A percentile compares a stretch with the other conserved stretches of the same genome.
Evolutionary conservation across 805 yeast species (phyloP).

Genomic region (Yarrowia sp.): DNA sequence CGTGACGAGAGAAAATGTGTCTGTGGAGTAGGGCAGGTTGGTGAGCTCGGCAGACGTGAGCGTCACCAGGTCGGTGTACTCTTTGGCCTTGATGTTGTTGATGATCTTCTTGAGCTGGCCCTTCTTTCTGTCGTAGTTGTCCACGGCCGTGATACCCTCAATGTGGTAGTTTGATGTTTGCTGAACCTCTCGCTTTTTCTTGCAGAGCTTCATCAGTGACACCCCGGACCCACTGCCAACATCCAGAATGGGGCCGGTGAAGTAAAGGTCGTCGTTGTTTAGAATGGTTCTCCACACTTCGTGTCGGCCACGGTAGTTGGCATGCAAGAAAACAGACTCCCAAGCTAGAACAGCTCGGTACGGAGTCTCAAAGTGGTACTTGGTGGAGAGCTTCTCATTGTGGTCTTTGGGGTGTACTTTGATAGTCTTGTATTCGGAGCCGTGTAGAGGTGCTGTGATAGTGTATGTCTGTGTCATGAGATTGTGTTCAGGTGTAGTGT

Average conservation of each 20-base stretch:
- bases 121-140: constrained; percentile 16
- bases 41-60: constrained; percentile 25
- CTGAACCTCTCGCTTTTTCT: constrained; percentile 30
- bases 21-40: constrained; percentile 25
- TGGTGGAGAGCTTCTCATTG: constrained; percentile 33
- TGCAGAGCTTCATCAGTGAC: constrained; percentile 25
- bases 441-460: constrained; percentile 33
- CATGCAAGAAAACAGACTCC: constrained; percentile 25
- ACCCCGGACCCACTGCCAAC: constrained; percentile 30
- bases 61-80: constrained; percentile 32
- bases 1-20: constrained; percentile 26
- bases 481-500: constrained; percentile 1
- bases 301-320: constrained; percentile 32
- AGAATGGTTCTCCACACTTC: constrained; percentile 22
- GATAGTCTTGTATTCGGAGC: constrained; percentile 33
- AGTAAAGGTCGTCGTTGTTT: constrained; percentile 6
- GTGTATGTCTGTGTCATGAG: constrained; percentile 35
- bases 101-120: constrained; percentile 35
- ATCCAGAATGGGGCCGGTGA: constrained; percentile 21
- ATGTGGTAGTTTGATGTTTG: not conserved
- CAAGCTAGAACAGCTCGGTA: constrained; percentile 22
- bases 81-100: constrained; percentile 37
- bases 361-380: constrained; percentile 35
- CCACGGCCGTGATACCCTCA: constrained; percentile 24
- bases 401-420: constrained; percentile 32